phyloP scores from a whole-genome alignment of 441 rosid genomes.

The Pelargonium citronellum region DNA sequence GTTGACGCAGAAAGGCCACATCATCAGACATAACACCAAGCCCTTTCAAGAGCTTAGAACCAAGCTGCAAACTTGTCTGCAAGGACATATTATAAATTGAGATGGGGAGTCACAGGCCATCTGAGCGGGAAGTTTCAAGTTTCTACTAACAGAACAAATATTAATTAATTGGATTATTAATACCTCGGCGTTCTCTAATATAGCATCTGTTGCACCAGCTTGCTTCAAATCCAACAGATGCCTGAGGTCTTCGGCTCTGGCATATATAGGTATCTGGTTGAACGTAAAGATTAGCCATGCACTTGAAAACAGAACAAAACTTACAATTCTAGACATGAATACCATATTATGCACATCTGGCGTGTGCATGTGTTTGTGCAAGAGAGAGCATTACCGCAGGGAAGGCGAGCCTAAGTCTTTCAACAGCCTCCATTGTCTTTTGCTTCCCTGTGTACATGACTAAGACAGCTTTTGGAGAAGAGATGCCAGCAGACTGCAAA shows the following conservation, averaged over 20 bases:
- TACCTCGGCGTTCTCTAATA: conserved; percentile 89
- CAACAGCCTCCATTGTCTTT: conserved; percentile 72
- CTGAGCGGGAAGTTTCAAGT: no score
- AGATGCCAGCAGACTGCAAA: conserved; percentile 75
- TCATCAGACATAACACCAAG: conserved; percentile 98
- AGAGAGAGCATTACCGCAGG: conserved; percentile 47
- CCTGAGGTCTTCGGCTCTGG: conserved; percentile 73
- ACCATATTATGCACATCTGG: no score
- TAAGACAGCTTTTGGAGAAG: conserved; percentile 88
- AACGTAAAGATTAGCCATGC: conserved; percentile 11
- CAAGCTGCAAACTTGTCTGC: conserved; percentile 91
- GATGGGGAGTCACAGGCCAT: conserved; percentile 4
- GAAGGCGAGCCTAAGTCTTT: conserved; percentile 84
- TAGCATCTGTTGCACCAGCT: conserved; percentile 86
- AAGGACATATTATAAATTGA: conserved; percentile 14
- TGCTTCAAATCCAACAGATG: conserved; percentile 91
- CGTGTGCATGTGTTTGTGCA: not conserved
- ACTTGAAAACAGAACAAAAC: not conserved
- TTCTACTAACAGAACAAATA: conserved; percentile 1
- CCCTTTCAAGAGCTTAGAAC: conserved; percentile 85
- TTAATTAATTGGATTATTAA: not conserved
- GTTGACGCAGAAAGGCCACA: conserved; percentile 63
- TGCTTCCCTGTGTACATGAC: conserved; percentile 78
- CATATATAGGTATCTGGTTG: conserved; percentile 72
- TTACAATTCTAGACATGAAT: no score